Evolutionary conservation across 768 basidiomycete species (phyloP), one percentile per base, ranked within the genome.

Genomic region (Russula lepida): DNA sequence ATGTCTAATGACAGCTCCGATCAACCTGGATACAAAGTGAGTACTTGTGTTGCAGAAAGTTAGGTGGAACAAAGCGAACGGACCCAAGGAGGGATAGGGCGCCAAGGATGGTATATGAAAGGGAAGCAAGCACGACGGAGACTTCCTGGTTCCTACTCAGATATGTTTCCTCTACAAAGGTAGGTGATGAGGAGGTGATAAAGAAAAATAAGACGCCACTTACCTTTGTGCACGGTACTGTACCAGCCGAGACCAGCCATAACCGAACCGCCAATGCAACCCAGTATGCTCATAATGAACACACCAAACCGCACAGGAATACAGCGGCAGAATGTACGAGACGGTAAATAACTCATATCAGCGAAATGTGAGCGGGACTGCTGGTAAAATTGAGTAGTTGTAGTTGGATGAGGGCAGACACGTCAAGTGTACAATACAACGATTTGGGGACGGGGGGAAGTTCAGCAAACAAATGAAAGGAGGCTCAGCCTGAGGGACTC

Each of bases 271-370:
- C 75, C 72, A 48, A 75, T 60, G 28, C 78, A 59, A 47, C 74
- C 75, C n/a, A 77, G 62, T 62, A 81, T 67, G 56, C 78, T 74
- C 61, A 84, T 69, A 43, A 84, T 80, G 70, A 84, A 81, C 46
- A 84, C 82, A 62, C 84, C 83, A 57, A 83, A 75, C 66, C 84
- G 78, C 69, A 85, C 84, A 30, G 83, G 84, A 68, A 85, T 76
- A 73, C 82, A 85, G 72, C 80, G 83, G 72, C 81, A 84, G 71
- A 85, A 85, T 68, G 74, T 82, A 64, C 78, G 79, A 21, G 80
- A 78, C 62, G 77, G 79, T 66, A 81, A 75, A 73, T 78, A 75
- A 65, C 66, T 74, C 80, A 82, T 81, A 17, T n/a, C 19, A 12
- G 35, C 12, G 27, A 47, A 30, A 4, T 47, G 7, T 6, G 28